Conservation (phyloP, 495 filamentous ascomycete species). For the Amphirosellinia nigrospora region DNA sequence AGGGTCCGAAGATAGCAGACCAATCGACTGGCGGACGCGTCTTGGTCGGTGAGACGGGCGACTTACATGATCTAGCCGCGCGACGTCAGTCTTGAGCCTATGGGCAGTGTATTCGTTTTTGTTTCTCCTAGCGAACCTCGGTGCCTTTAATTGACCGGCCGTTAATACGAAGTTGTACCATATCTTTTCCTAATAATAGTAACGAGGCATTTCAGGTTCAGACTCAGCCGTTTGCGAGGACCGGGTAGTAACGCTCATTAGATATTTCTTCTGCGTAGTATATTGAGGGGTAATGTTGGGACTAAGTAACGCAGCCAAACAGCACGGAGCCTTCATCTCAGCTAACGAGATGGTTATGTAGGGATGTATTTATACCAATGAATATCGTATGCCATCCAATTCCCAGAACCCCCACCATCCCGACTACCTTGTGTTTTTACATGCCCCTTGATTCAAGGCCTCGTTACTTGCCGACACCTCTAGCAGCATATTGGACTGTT, state of each 20-base stretch:
- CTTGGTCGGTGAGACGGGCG: slow-evolving; percentile 38
- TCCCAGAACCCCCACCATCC: background rate
- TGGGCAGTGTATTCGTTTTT: background rate
- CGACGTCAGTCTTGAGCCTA: slow-evolving; percentile 25
- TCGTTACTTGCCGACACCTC: background rate
- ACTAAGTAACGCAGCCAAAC: background rate
- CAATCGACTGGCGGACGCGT: slow-evolving; percentile 34
- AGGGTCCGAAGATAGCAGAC: slow-evolving; percentile 36
- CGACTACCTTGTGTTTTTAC: background rate
- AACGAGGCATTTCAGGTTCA: background rate
- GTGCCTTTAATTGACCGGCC: background rate
- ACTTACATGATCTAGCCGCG: slow-evolving; percentile 38
- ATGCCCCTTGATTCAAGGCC: background rate
- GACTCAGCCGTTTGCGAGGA: background rate
- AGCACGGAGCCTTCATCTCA: background rate
- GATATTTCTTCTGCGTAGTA: background rate
- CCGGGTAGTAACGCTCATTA: background rate
- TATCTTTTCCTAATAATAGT: background rate
- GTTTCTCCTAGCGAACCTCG: background rate
- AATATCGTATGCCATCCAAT: background rate
- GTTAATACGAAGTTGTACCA: background rate
- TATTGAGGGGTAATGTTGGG: background rate
- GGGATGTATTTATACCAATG: background rate
- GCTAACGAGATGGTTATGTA: background rate
- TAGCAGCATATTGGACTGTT: background rate